Base-by-base conservation (phyloP, 352 stramenopile genomes). In the Aphanomyces stellatus region DNA sequence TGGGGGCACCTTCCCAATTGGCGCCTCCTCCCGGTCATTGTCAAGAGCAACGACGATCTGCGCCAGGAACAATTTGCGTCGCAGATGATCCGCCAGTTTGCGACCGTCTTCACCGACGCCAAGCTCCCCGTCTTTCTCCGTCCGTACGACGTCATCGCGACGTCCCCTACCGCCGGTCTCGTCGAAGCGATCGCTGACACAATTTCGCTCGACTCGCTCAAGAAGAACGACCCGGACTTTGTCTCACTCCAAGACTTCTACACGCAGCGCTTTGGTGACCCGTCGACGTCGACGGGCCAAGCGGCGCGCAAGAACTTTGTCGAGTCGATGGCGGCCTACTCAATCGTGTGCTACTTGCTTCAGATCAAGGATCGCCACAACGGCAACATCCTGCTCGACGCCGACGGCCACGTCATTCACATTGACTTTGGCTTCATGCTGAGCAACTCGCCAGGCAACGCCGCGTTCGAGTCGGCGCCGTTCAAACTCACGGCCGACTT, bases 361-460 rank as follows among this genome's bases (percentile, higher is more conserved):
- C 94, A 98, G 81, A 88, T 99, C 70, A 99, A 99, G 79, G 96
- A 99, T 72, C 80, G 96, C 15, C 96, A 99, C 79, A 99, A 99
- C 74, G 96, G 96, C 57, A 99, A 99, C 73, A 96, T 99, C 70
- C 71, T 99, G 48, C 70, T 99, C 2, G 91, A 98, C 69, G 96
- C 96, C 30, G 90, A 96, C 67, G 96, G 96, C 10, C 95, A 98
- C 72, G 81, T 99, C 62, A 96, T 98, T 60, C 96, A 99, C 73
- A 99, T 99, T 68, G 96, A 99, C 76, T 97, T 96, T 73, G 88
- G 86, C 34, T 99, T 98, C 77, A 96, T 98, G 72, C 88, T 99
- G 67, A 81, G 94, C 31, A 97, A 91, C 55, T 91, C 88, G 42
- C 88, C 90, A 8, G 96, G 96, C 59, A 98, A 98, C 73, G 88